Base-by-base conservation (phyloP, 2,329 filamentous ascomycete genomes). In the Claviceps pusilla region DNA sequence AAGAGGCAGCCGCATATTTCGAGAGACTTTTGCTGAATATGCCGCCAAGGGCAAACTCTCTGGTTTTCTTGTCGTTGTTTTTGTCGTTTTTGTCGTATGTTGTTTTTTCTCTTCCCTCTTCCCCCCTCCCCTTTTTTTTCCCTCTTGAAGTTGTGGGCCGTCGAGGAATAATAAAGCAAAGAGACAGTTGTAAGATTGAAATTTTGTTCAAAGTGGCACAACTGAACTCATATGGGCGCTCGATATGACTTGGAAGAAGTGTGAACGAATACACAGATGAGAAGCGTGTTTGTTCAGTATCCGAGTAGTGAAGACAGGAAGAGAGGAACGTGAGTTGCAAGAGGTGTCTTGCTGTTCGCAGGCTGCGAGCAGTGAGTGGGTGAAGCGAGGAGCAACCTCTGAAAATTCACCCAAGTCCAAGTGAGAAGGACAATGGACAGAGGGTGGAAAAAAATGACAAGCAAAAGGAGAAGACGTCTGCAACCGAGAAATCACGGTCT, bases 1-100 rank as follows among this genome's bases (percentile, higher is more conserved):
- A 54, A 49, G 19, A 28, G 55, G 50, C 49, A 50, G 37, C 31
- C 53, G 45, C 54, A 55, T 54, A 39, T 29, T 54, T 45, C 37
- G 49, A 41, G 28, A 7, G n/a, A 41, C 12, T 2, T 2, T 43
- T 33, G 31, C 4, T 29, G n/a, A n/a, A 12, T 29, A 31, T 42
- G 35, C 35, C 24, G 24, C 14, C 24, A 35, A 35, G 42, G 37
- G 31, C 24, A 9, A 29, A 33, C 11, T n/a, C 19, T 19, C 19
- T 19, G 19, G 19, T 19, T 19, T 19, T 19, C 19, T 3, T 6
- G 24, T 9, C 31, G 19, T 29, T 33, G 7, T 29, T 29, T 14
- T 46, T 16, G 2, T 29, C 14, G 4, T 12, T 14, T 29, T 29
- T 46, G 19, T 19, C 19, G 19, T 19, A 19, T 19, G 19, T 19